A percentile compares a stretch with the other conserved stretches of the same genome.
These are phyloP conservation scores for Fusarium torreyae DNA, from an alignment of 2,329 filamentous ascomycete genomes.

Conservation along the genomic window DNA sequence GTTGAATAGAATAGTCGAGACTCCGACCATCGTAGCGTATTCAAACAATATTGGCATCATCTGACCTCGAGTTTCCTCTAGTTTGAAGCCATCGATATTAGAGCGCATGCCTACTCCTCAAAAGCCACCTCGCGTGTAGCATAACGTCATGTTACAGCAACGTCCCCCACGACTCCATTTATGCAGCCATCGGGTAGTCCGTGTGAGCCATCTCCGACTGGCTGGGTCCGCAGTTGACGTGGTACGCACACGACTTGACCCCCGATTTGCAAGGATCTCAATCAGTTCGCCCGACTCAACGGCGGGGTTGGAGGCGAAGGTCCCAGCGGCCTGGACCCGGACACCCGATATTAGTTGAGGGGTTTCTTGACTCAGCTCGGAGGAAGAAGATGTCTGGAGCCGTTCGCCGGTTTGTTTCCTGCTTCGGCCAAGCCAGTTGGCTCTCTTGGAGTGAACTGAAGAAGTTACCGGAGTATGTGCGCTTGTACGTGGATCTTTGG, in stretches of 20 bases:
- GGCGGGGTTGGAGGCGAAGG: conserved; percentile 50
- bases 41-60: conserved; percentile 8
- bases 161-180: conserved; percentile 46
- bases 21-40: too few species aligned
- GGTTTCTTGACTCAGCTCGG: too few species aligned
- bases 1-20: too few species aligned
- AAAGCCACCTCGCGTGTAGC: conserved; percentile 53
- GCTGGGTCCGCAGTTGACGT: conserved; percentile 54
- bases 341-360: too few species aligned
- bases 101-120: conserved; percentile 53
- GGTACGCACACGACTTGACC: conserved; percentile 56
- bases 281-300: conserved; percentile 36
- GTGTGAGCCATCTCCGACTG: conserved; percentile 55
- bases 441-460: too few species aligned
- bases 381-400: too few species aligned
- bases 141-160: conserved; percentile 53
- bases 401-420: too few species aligned
- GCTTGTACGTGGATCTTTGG: too few species aligned
- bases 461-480: too few species aligned
- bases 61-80: conserved; percentile 50
- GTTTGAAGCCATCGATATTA: conserved; percentile 58
- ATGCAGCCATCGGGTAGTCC: conserved; percentile 46
- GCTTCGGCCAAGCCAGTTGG: too few species aligned
- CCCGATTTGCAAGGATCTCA: not conserved
- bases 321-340: too few species aligned